These are phyloP conservation scores for Chenopodium album DNA, from an alignment of 148 eudicot genomes.

Conservation along the genomic window DNA sequence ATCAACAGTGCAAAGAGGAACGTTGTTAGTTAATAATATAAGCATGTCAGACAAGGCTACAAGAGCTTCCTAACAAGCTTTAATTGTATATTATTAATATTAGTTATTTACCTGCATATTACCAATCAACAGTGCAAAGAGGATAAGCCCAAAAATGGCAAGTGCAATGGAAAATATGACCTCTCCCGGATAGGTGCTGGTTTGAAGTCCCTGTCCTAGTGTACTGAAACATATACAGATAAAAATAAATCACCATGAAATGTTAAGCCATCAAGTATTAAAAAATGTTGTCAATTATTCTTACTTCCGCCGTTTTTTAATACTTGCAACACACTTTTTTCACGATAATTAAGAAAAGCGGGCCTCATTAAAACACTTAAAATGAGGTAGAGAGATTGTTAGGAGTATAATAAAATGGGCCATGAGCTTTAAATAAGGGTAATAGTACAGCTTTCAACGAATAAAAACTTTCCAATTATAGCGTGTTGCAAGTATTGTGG, in stretches of 20 bases:
- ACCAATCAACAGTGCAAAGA: slow-evolving; percentile 85
- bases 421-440: too few species aligned
- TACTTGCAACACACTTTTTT: too few species aligned
- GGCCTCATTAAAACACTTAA: too few species aligned
- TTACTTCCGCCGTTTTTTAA: neutral
- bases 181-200: slow-evolving; percentile 86
- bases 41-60: neutral
- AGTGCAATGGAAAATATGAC: slow-evolving; percentile 74
- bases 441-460: too few species aligned
- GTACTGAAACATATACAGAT: slow-evolving; percentile 49
- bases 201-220: slow-evolving; percentile 89
- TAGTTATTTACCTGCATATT: slow-evolving; percentile 73
- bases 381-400: too few species aligned
- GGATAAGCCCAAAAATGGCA: slow-evolving; percentile 84
- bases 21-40: neutral
- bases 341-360: too few species aligned
- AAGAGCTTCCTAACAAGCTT: neutral
- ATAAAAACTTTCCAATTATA: too few species aligned
- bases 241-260: neutral
- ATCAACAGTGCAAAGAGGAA: slow-evolving; percentile 74
- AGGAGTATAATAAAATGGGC: too few species aligned
- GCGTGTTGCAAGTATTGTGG: too few species aligned
- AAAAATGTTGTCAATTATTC: neutral
- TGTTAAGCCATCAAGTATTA: neutral
- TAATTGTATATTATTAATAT: neutral